Conservation (phyloP, 257 asterid species). For the Solanum neorickii region DNA sequence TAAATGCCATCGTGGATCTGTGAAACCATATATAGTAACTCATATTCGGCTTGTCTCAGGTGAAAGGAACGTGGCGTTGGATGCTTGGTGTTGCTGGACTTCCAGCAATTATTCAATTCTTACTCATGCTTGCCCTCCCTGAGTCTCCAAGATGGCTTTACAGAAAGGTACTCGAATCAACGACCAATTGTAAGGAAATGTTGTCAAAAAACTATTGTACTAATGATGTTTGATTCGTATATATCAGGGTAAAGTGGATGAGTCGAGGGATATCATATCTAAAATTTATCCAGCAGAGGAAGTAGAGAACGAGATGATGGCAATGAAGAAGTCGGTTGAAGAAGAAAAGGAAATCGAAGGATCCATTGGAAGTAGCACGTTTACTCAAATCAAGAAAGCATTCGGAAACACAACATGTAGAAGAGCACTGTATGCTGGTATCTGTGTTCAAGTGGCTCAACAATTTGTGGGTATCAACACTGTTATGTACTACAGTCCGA, state of each 20-base stretch:
- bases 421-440: slow-evolving; percentile 16
- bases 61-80: slow-evolving; percentile 34
- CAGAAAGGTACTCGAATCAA: slow-evolving; percentile 8
- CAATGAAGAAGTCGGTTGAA: slow-evolving; percentile 9
- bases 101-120: slow-evolving; percentile 20
- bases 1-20: neutral
- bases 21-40: neutral
- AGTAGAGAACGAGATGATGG: slow-evolving; percentile 22
- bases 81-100: slow-evolving; percentile 30
- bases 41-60: neutral
- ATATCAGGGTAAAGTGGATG: slow-evolving; percentile 16
- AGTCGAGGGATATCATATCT: slow-evolving; percentile 25
- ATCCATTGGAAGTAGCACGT: neutral
- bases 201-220: neutral
- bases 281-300: slow-evolving; percentile 28
- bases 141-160: slow-evolving; percentile 38
- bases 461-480: slow-evolving; percentile 30
- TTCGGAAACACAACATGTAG: slow-evolving; percentile 1
- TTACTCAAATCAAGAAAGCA: neutral
- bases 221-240: neutral
- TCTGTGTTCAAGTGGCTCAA: slow-evolving; percentile 18
- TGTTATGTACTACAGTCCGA: slow-evolving; percentile 13
- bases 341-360: slow-evolving; percentile 16
- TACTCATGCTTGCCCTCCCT: slow-evolving; percentile 24
- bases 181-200: neutral